Evolutionary conservation across 2,329 filamentous ascomycete species (phyloP).

Genomic region (Diaporthe amygdali): DNA sequence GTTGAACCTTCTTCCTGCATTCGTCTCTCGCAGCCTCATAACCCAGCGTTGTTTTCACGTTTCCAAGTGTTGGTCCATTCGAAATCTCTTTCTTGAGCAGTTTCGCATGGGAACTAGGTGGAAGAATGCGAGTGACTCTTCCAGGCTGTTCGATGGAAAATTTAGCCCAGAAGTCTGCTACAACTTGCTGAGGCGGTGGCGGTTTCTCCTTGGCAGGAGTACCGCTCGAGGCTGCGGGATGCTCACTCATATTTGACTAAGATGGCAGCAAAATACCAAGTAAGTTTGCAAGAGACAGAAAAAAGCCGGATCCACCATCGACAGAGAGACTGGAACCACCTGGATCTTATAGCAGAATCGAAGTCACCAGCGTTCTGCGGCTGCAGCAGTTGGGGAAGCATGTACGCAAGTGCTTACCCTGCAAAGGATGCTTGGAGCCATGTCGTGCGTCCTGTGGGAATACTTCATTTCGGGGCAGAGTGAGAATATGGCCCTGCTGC

Average conservation of each 20-base stretch:
- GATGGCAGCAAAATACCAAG: background rate
- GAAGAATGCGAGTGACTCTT: conserved; percentile 50
- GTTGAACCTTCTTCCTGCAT: conserved; percentile 44
- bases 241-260: background rate
- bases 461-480: background rate
- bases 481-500: background rate
- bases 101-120: conserved; percentile 43
- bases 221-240: no score
- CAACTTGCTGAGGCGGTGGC: background rate
- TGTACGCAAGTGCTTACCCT: background rate
- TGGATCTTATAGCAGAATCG: background rate
- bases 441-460: background rate
- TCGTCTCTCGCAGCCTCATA: conserved; percentile 47
- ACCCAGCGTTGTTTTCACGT: conserved; percentile 44
- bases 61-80: conserved; percentile 32
- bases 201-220: background rate
- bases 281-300: background rate
- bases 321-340: background rate
- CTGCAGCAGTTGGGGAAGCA: background rate
- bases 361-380: background rate
- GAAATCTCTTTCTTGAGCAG: conserved; percentile 33
- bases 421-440: background rate
- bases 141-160: conserved; percentile 47
- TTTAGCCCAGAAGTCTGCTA: conserved; percentile 45
- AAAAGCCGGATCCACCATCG: background rate